Evolutionary conservation across 441 rosid genomes (phyloP), one percentile per base, ranked within the genome.

Genomic region (Eutrema salsugineum): DNA sequence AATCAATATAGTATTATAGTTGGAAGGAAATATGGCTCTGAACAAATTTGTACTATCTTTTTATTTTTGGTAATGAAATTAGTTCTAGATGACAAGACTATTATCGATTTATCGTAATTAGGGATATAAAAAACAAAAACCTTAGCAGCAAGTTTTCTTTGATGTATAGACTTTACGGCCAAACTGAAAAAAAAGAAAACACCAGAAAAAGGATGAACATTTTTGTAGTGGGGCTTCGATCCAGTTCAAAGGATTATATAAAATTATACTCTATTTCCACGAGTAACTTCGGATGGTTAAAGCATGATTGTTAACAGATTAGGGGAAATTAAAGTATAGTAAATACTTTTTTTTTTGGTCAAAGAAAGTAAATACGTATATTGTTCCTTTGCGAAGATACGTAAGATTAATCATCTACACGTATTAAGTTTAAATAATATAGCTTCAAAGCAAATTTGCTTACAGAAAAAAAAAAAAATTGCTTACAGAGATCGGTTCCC

Each of bases 211-310:
- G 30, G 9, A 62, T 30, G 17, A 51, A 32, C n/a, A 51, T 16
- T n/a, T 32, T 10, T 12, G 57, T 22, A 36, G 63, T 35, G 63
- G 76, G 46, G 20, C 15, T 63, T 72, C 63, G n/a, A 35, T 72
- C 22, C 47, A 43, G 22, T 46, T 15, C 46, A 12, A 33, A 43
- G 6, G 42, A 32, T 15, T 15, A 11, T 24, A 28, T 14, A 40
- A 61, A 51, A 33, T 3, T 71, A 17, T 42, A 71, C 4, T 50
- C 14, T 48, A 14, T 43, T 2, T 22, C 15, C 30, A 30, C 17
- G 42, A 42, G 48, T 43, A 54, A 53, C 39, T 63, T 53, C 11
- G 20, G 56, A 32, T 71, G 47, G 53, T 60, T 49, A 60, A 15
- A 49, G 60, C 61, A 61, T 61, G 60, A 28, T 48, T 58, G n/a